Evolutionary conservation across 768 basidiomycete genomes (phyloP).

Genomic region (Lactarius hatsudake): DNA sequence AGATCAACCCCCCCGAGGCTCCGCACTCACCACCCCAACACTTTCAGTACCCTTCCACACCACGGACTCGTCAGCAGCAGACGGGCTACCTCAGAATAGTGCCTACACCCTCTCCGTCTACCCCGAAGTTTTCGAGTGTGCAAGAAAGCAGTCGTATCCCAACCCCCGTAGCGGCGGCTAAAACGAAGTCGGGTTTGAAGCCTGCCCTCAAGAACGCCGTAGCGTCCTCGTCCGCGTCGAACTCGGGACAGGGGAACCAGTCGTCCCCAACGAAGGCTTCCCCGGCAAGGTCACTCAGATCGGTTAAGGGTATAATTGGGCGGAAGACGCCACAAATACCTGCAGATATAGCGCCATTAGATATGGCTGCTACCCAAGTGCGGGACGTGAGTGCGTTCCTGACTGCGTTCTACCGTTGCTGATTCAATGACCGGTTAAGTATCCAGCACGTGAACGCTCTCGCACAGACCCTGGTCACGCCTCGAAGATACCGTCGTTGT

Average conservation of each 20-base stretch:
- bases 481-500: conserved; percentile 23
- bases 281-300: conserved; percentile 24
- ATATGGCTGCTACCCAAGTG: background rate
- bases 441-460: conserved; percentile 23
- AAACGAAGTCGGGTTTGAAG: conserved; percentile 21
- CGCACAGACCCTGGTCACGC: conserved; percentile 26
- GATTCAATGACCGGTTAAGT: background rate
- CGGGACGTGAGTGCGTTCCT: conserved; percentile 9
- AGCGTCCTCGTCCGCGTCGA: conserved; percentile 1
- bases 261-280: conserved; percentile 24
- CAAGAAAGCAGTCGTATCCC: conserved; percentile 23
- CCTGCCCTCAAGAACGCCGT: conserved; percentile 24
- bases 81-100: background rate
- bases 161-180: conserved; percentile 9
- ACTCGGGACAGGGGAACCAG: background rate
- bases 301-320: conserved; percentile 23
- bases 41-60: conserved; percentile 11
- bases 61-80: conserved; percentile 20
- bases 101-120: conserved; percentile 2
- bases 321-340: conserved; percentile 23
- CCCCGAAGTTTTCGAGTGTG: background rate
- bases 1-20: conserved; percentile 5
- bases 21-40: conserved; percentile 7
- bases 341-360: background rate
- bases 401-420: background rate